Percentiles rank a stretch among this genome's conserved stretches.
Conservation (phyloP, 2,329 filamentous ascomycete genomes). For the Emericellopsis cladophorae region DNA sequence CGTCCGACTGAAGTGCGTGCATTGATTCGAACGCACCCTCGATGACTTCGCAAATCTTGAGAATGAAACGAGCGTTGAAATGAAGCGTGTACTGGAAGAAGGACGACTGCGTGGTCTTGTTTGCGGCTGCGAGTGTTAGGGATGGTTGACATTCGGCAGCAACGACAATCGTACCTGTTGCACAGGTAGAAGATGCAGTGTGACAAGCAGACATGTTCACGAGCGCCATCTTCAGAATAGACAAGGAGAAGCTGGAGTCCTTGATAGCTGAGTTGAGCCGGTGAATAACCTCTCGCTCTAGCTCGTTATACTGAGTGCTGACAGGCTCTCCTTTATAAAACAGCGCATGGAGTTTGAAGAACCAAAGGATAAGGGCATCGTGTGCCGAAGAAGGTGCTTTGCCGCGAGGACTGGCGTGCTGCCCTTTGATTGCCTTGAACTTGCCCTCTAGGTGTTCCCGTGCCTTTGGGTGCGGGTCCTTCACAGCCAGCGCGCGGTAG, state of each 20-base stretch:
- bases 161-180: not conserved
- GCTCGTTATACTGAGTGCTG: constrained; percentile 63
- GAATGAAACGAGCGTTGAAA: constrained; percentile 68
- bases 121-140: constrained; percentile 24
- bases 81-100: constrained; percentile 56
- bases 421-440: constrained; percentile 40
- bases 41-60: constrained; percentile 57
- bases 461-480: constrained; percentile 63
- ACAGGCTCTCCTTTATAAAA: constrained; percentile 61
- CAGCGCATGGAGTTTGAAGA: constrained; percentile 73
- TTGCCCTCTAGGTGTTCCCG: constrained; percentile 66
- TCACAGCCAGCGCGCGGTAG: constrained; percentile 67
- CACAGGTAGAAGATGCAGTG: constrained; percentile 35
- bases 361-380: constrained; percentile 64
- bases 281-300: constrained; percentile 76
- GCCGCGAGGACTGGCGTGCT: not conserved
- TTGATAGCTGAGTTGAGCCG: constrained; percentile 64
- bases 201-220: constrained; percentile 80
- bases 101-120: constrained; percentile 19
- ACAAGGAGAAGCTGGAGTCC: constrained; percentile 48
- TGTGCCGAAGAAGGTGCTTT: constrained; percentile 30
- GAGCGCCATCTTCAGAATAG: constrained; percentile 67
- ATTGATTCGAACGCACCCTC: constrained; percentile 44
- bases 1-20: no score
- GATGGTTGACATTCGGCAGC: constrained; percentile 4